Evolutionary conservation across 192 early-diverging fungal genomes (phyloP), one percentile per base, ranked within the genome.

Genomic region (Entomortierella chlamydospora): DNA sequence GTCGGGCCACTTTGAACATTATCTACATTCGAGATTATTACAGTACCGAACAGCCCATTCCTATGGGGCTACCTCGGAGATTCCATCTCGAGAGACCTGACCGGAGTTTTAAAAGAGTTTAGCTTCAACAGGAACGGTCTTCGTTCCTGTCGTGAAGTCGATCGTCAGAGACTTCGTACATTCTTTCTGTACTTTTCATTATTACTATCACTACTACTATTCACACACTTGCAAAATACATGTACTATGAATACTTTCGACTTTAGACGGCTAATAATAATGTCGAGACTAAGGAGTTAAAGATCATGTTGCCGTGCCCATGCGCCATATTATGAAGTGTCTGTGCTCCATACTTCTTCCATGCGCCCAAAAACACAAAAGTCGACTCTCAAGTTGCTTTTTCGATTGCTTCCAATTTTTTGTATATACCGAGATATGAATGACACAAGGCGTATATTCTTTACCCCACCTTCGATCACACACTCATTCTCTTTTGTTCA

Each of bases 1-100:
- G 11, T 1, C 3, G 33, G 2, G 10, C 22, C 51, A 13, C 7
- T 1, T 37, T 45, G 20, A 4, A 25, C 69, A 53, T 34, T 22
- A 71, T 71, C 69, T 71, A 71, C 69, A 62, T 71, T 71, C 69
- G 69, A 71, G 69, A 71, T 71, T 68, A 45, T 51, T 53, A 71
- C 69, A 71, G 69, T 71, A 55, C 69, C 60, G 60, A 47, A 30
- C 60, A 28, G 51, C 59, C 58, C 45, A 25, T 57, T 62, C 59
- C 43, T 20, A 37, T 59, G 56, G 50, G 52, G 59, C 41, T 31
- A 50, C 45, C 52, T 61, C 68, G 60, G 69, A 71, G 69, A 71
- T 71, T 71, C 69, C 69, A 62, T 71, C 69, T 71, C 69, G 69
- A 57, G 59, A 71, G 60, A 71, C 11, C 30, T 39, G 47, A 56